phyloP scores from a whole-genome alignment of 306 rosid genomes.

The Aeschynomene evenia region DNA sequence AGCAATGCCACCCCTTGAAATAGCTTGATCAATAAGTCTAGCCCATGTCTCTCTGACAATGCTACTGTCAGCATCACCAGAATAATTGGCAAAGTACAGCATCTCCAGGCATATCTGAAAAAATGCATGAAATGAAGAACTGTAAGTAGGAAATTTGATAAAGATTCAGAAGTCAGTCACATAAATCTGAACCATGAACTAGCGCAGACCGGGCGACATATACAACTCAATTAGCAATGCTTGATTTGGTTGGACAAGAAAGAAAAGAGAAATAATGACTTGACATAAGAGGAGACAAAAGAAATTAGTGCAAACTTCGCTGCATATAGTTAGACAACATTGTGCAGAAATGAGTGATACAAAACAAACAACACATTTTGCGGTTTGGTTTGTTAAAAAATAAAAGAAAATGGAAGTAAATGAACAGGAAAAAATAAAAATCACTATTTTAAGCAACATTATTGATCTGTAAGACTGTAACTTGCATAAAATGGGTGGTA shows the following conservation, averaged over 20 bases:
- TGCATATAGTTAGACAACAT: constrained; percentile 1
- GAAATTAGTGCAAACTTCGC: background rate
- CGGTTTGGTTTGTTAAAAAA: background rate
- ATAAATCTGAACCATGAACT: constrained; percentile 8
- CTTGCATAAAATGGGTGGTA: background rate
- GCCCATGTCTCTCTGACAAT: constrained; percentile 92
- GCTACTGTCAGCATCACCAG: constrained; percentile 84
- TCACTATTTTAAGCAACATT: background rate
- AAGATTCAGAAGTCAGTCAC: background rate
- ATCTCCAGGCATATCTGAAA: constrained; percentile 87
- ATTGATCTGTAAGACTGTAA: background rate
- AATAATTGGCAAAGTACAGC: constrained; percentile 91
- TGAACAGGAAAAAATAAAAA: constrained; percentile 5
- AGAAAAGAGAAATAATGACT: background rate
- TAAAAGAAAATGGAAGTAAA: background rate
- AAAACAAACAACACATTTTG: background rate
- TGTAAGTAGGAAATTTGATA: constrained; percentile 3
- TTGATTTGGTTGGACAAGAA: background rate
- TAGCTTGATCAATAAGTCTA: constrained; percentile 87
- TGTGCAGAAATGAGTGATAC: background rate
- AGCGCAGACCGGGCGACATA: constrained; percentile 3
- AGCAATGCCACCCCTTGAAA: constrained; percentile 87
- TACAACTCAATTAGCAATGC: constrained; percentile 17
- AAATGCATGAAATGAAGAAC: constrained; percentile 32
- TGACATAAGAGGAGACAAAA: background rate